These are phyloP conservation scores for Solanum peruvianum DNA, from an alignment of 257 asterid genomes.

Conservation along the genomic window DNA sequence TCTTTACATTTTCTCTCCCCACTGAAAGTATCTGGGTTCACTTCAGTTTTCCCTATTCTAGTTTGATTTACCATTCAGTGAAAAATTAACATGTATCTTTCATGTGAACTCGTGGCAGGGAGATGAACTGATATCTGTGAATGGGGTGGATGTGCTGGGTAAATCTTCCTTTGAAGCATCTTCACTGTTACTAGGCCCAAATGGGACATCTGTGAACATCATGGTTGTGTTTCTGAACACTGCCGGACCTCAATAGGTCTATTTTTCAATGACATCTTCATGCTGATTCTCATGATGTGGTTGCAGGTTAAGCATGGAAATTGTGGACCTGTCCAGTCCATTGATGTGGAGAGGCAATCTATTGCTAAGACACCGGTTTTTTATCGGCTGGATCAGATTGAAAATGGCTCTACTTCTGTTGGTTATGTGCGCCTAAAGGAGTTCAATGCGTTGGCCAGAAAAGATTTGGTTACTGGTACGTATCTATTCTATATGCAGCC, in stretches of 20 bases:
- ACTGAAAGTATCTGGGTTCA: not conserved
- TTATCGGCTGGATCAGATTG: slow-evolving; percentile 73
- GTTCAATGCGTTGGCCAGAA: slow-evolving; percentile 96
- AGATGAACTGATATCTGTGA: slow-evolving; percentile 71
- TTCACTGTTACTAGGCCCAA: slow-evolving; percentile 80
- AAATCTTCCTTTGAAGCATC: slow-evolving; percentile 94
- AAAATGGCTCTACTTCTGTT: slow-evolving; percentile 42
- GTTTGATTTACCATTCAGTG: not conserved
- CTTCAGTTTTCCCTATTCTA: not conserved
- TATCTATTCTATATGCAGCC: not conserved
- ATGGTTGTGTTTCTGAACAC: slow-evolving; percentile 25
- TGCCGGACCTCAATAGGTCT: slow-evolving; percentile 34
- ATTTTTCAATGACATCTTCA: slow-evolving; percentile 17
- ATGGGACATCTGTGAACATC: slow-evolving; percentile 73
- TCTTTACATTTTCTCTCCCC: not conserved
- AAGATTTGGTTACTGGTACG: slow-evolving; percentile 83
- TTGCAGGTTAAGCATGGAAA: slow-evolving; percentile 89
- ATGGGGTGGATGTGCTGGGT: slow-evolving; percentile 79
- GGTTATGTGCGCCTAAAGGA: slow-evolving; percentile 97
- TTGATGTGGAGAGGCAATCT: slow-evolving; percentile 79
- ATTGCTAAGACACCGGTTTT: slow-evolving; percentile 86
- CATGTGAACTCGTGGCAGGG: slow-evolving; percentile 40
- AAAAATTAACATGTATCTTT: not conserved
- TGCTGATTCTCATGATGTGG: slow-evolving; percentile 7
- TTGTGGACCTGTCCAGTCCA: slow-evolving; percentile 78